Conservation (phyloP, 202 grass and related monocot genomes). For the Bolboschoenoplectus hybrid region DNA sequence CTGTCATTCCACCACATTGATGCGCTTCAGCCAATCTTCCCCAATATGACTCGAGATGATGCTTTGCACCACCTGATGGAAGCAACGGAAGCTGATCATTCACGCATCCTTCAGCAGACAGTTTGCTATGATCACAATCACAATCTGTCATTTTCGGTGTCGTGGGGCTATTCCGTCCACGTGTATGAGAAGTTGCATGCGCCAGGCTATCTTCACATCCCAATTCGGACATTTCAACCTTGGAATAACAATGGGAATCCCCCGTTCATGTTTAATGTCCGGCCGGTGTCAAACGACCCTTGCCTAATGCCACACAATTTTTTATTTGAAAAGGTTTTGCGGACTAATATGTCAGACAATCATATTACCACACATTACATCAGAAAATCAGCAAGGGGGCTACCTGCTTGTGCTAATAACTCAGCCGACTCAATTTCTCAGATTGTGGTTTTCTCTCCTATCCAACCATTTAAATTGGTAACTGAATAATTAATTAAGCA, state of each 20-base stretch:
- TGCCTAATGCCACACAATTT: not conserved
- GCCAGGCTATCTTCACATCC: slow-evolving; percentile 17
- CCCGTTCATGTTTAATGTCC: slow-evolving; percentile 34
- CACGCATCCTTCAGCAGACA: slow-evolving; percentile 21
- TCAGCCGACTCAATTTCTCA: slow-evolving; percentile 21
- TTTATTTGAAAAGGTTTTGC: not conserved
- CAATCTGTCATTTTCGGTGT: slow-evolving; percentile 17
- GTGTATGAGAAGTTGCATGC: slow-evolving; percentile 15
- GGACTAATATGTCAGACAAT: not conserved
- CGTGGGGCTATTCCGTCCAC: slow-evolving; percentile 27
- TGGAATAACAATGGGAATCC: not conserved
- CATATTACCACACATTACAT: not conserved
- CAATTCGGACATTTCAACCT: slow-evolving; percentile 25
- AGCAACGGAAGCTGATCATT: not conserved
- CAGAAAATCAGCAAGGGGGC: not conserved
- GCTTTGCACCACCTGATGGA: slow-evolving; percentile 26
- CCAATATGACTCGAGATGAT: not conserved
- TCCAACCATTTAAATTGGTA: slow-evolving; percentile 20
- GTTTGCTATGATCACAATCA: slow-evolving; percentile 8
- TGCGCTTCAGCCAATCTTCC: slow-evolving; percentile 16
- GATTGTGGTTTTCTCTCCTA: slow-evolving; percentile 16
- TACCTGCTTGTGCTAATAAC: not conserved
- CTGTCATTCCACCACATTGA: slow-evolving; percentile 34
- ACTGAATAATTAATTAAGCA: not conserved
- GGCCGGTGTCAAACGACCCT: not conserved